Evolutionary conservation across 108 stramenopile genomes (phyloP).

Genomic region (Pseudonitzschia multistriata): DNA sequence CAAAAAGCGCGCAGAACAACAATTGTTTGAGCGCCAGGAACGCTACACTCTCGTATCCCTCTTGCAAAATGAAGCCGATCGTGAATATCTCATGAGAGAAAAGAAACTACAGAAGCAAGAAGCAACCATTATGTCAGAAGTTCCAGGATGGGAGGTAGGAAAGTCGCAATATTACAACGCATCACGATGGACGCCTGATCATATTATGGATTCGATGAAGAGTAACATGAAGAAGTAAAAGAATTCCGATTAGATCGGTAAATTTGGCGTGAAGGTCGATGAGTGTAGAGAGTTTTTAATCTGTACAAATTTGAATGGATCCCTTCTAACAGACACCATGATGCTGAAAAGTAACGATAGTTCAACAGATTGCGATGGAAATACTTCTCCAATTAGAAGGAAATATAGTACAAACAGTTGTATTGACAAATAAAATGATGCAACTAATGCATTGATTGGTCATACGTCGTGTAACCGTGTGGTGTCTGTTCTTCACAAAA

Average conservation of each 20-base stretch:
- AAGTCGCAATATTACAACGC: conserved; percentile 40
- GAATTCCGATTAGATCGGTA: no score
- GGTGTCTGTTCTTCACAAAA: no score
- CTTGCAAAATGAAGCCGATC: conserved; percentile 84
- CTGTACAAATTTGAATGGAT: no score
- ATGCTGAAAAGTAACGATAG: background rate
- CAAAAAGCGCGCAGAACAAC: conserved; percentile 54
- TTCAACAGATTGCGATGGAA: no score
- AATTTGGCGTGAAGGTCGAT: no score
- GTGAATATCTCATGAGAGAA: conserved; percentile 72
- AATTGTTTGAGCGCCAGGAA: conserved; percentile 72
- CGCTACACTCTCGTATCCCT: conserved; percentile 69
- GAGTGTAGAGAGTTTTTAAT: no score
- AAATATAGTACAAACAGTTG: no score
- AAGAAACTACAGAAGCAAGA: conserved; percentile 55
- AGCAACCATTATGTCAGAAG: conserved; percentile 78
- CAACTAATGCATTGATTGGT: no score
- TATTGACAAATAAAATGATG: no score
- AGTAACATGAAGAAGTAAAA: conserved; percentile 48
- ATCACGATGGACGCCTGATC: conserved; percentile 43
- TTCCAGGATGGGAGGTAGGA: conserved; percentile 69
- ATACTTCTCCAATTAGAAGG: no score
- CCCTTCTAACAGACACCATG: background rate
- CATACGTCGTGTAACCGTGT: no score
- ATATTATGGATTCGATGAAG: conserved; percentile 39